Conservation (phyloP, 225 moss, liverwort and hornwort genomes). For the Sphagnum tenellum region DNA sequence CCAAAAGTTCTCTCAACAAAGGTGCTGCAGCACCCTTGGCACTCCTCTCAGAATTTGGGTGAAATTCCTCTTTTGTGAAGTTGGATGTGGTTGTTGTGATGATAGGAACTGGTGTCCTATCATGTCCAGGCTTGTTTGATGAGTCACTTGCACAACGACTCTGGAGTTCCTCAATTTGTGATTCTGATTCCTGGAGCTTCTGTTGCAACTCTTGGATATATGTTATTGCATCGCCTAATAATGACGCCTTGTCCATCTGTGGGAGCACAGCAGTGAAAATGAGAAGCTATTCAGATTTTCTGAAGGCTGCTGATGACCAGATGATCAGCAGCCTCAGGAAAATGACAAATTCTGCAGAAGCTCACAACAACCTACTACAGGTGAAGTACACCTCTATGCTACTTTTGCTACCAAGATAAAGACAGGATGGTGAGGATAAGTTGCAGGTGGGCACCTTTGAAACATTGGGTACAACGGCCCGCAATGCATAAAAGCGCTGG, state of each 20-base stretch:
- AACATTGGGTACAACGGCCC: conserved; percentile 89
- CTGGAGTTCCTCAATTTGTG: conserved; percentile 53
- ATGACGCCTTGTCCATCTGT: conserved; percentile 87
- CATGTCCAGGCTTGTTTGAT: conserved; percentile 31
- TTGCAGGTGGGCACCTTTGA: conserved; percentile 51
- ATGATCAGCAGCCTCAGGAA: too few species aligned
- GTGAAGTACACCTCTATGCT: too few species aligned
- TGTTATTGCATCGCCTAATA: conserved; percentile 81
- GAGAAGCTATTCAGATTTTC: too few species aligned
- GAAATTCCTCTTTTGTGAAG: conserved; percentile 20
- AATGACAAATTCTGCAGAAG: too few species aligned
- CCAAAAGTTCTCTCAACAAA: conserved; percentile 13
- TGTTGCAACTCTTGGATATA: conserved; percentile 77
- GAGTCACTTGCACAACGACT: conserved; percentile 14
- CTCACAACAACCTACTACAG: too few species aligned
- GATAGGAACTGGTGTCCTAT: conserved; percentile 10
- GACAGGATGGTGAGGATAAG: too few species aligned
- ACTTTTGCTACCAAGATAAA: too few species aligned
- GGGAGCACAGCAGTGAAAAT: too few species aligned
- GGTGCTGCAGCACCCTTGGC: conserved; percentile 18
- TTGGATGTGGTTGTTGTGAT: conserved; percentile 14
- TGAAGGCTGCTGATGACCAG: too few species aligned
- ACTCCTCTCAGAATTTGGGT: conserved; percentile 30
- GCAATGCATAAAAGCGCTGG: conserved; percentile 78
- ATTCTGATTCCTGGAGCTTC: conserved; percentile 56